These are phyloP conservation scores for Dipteronia dyeriana DNA, from an alignment of 345 rosid genomes.

Conservation along the genomic window DNA sequence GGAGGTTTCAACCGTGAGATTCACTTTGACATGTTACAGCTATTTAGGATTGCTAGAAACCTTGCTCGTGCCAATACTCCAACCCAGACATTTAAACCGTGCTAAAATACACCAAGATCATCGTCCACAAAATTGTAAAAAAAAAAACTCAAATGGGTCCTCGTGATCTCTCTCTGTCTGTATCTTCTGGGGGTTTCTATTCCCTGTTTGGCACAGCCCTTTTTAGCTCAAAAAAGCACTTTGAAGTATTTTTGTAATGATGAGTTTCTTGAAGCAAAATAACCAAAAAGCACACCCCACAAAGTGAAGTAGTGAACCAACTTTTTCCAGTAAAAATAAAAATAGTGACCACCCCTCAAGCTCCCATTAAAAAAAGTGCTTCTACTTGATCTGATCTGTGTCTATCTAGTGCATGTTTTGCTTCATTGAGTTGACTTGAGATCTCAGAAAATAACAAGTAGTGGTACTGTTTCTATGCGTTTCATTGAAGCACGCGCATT, in stretches of 20 bases:
- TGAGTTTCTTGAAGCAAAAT: neutral
- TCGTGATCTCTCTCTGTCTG: conserved; percentile 37
- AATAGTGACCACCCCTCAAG: too few relatives aligned
- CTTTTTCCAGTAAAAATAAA: conserved; percentile 19
- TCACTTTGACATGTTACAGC: too few relatives aligned
- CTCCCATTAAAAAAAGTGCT: conserved; percentile 15
- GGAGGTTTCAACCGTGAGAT: too few relatives aligned
- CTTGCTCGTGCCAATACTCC: conserved; percentile 7
- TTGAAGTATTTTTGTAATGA: conserved; percentile 9
- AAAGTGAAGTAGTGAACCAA: conserved; percentile 26
- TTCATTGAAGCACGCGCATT: conserved; percentile 43
- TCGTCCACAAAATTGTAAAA: too few relatives aligned
- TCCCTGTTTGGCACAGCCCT: conserved; percentile 11
- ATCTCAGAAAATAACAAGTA: neutral
- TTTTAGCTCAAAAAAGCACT: neutral
- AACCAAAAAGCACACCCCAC: conserved; percentile 5
- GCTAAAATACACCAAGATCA: neutral
- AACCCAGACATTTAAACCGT: neutral
- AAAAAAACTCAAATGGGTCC: conserved; percentile 30
- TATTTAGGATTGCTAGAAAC: neutral
- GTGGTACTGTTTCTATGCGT: neutral
- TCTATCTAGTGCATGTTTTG: neutral
- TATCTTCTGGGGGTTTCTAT: conserved; percentile 29
- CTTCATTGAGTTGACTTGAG: conserved; percentile 24
- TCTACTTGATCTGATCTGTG: neutral